These are phyloP conservation scores for Kodamaea ohmeri DNA, from an alignment of 1,139 yeast genomes.

Conservation along the genomic window DNA sequence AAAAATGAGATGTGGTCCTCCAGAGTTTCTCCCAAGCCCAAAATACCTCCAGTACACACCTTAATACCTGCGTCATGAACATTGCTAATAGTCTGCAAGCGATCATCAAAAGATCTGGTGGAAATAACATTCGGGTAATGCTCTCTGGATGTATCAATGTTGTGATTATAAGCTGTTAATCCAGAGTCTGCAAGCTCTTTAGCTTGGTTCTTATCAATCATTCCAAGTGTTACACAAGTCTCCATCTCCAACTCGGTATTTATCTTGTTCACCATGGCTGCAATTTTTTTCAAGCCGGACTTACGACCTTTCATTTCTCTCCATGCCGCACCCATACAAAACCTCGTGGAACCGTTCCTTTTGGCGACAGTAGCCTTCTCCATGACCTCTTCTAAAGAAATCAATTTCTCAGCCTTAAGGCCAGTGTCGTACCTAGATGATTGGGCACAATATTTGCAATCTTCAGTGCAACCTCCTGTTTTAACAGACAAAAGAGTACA, in stretches of 20 bases:
- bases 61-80: constrained; percentile 65
- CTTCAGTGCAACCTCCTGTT: constrained; percentile 81
- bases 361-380: constrained; percentile 65
- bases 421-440: constrained; percentile 69
- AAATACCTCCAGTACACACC: constrained; percentile 78
- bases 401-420: constrained; percentile 62
- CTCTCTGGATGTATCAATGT: constrained; percentile 76
- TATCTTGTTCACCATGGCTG: constrained; percentile 63
- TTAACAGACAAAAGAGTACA: constrained; percentile 75
- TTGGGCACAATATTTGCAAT: constrained; percentile 80
- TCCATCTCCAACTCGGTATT: constrained; percentile 65
- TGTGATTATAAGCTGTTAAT: constrained; percentile 78
- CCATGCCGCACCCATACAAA: constrained; percentile 90
- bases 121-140: constrained; percentile 71
- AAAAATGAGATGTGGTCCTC: constrained; percentile 71
- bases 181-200: constrained; percentile 61
- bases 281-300: constrained; percentile 59
- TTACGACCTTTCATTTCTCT: constrained; percentile 80
- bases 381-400: constrained; percentile 59
- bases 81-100: constrained; percentile 61
- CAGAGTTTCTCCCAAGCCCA: constrained; percentile 73
- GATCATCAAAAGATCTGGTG: constrained; percentile 68
- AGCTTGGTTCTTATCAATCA: constrained; percentile 66
- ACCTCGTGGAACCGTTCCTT: constrained; percentile 69
- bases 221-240: constrained; percentile 78